phyloP scores from a whole-genome alignment of 352 stramenopile species.

The Pythium oligandrum region DNA sequence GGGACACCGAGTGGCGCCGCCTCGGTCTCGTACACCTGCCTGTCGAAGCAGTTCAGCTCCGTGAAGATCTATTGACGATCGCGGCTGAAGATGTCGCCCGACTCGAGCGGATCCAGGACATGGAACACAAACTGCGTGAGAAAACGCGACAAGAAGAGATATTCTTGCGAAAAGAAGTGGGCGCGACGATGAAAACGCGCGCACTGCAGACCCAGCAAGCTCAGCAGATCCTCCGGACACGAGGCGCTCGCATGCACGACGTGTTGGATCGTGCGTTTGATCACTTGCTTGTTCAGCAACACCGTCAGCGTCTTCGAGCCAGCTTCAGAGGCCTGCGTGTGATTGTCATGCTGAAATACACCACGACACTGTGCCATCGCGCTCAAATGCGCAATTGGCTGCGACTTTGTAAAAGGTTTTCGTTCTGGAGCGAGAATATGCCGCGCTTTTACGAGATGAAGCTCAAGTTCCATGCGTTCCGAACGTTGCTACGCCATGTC shows the following conservation, averaged over 20 bases:
- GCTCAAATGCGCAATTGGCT: slow-evolving; percentile 30
- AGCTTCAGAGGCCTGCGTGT: slow-evolving; percentile 25
- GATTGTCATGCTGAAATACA: slow-evolving; percentile 14
- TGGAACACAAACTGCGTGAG: slow-evolving; percentile 21
- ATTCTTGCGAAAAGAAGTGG: slow-evolving; percentile 27
- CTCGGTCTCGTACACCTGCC: slow-evolving; percentile 13
- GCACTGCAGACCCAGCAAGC: slow-evolving; percentile 16
- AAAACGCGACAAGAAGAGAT: slow-evolving; percentile 17
- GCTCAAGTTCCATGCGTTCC: slow-evolving; percentile 23
- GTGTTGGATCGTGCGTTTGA: slow-evolving; percentile 27
- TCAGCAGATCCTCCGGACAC: slow-evolving; percentile 27
- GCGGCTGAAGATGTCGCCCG: slow-evolving; percentile 8
- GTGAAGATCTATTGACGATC: slow-evolving; percentile 14
- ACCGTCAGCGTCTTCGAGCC: slow-evolving; percentile 12
- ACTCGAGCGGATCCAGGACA: slow-evolving; percentile 13
- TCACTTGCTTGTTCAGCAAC: slow-evolving; percentile 14
- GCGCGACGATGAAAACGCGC: slow-evolving; percentile 21
- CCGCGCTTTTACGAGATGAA: slow-evolving; percentile 22
- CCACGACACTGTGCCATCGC: slow-evolving; percentile 22
- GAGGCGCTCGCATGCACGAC: slow-evolving; percentile 28
- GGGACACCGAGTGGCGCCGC: slow-evolving; percentile 25
- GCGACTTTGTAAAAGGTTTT: slow-evolving; percentile 15
- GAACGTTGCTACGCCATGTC: slow-evolving; percentile 16
- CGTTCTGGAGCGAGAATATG: slow-evolving; percentile 23
- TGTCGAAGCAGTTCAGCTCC: slow-evolving; percentile 11